phyloP scores from a whole-genome alignment of 2,329 filamentous ascomycete species.

The Fusarium dlaminii region DNA sequence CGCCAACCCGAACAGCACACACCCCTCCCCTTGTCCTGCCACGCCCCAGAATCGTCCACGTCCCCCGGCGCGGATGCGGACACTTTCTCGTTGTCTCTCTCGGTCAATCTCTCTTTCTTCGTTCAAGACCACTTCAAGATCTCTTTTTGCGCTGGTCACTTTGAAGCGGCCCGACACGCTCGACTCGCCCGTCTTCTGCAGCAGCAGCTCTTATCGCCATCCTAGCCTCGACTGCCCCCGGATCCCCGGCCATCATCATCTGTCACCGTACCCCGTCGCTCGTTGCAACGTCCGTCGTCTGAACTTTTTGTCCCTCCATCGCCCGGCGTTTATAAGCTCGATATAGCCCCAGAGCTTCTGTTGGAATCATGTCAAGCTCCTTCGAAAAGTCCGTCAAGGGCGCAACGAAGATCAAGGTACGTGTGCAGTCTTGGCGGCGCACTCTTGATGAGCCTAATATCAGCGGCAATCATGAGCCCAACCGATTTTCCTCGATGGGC shows the following conservation, averaged over 20 bases:
- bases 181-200: neutral
- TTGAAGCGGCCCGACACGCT: conserved; percentile 15
- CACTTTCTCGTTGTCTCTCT: conserved; percentile 32
- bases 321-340: conserved; percentile 8
- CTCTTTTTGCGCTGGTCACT: conserved; percentile 40
- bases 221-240: conserved; percentile 9
- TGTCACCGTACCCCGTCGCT: conserved; percentile 30
- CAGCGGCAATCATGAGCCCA: neutral
- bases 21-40: conserved; percentile 39
- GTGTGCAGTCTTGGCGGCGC: conserved; percentile 10
- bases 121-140: conserved; percentile 13
- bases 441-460: neutral
- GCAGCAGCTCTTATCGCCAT: conserved; percentile 10
- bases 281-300: conserved; percentile 30
- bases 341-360: conserved; percentile 23
- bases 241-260: conserved; percentile 24
- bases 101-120: conserved; percentile 33
- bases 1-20: conserved; percentile 30
- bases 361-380: conserved; percentile 75
- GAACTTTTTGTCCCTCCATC: conserved; percentile 13
- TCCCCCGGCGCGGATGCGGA: conserved; percentile 41
- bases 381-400: conserved; percentile 99
- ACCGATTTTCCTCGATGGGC: neutral
- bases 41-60: conserved; percentile 42
- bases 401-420: conserved; percentile 95